Conservation (phyloP, 768 basidiomycete genomes). For the Tylopilus balloui region DNA sequence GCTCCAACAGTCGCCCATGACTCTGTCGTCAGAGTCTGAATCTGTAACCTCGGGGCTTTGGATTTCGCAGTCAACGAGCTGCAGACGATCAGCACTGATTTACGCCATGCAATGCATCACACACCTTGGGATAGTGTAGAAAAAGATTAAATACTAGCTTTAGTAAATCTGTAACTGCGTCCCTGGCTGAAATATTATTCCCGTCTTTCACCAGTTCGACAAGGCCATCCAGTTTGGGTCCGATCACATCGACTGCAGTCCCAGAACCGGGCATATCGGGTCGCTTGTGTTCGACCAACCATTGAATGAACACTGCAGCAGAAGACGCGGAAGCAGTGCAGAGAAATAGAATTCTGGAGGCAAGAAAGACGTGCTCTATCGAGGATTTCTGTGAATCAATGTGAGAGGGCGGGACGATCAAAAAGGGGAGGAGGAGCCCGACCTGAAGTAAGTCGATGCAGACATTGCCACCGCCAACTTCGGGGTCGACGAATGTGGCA, state of each 20-base stretch:
- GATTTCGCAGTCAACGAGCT: constrained; percentile 44
- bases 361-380: constrained; percentile 66
- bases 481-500: constrained; percentile 47
- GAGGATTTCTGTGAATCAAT: constrained; percentile 49
- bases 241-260: constrained; percentile 61
- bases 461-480: constrained; percentile 60
- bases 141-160: constrained; percentile 84
- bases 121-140: constrained; percentile 74
- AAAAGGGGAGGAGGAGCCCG: constrained; percentile 14
- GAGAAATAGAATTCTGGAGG: constrained; percentile 74
- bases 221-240: constrained; percentile 56
- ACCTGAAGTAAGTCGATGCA: constrained; percentile 60
- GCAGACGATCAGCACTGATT: background rate
- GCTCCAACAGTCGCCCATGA: constrained; percentile 76
- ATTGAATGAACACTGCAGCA: constrained; percentile 44
- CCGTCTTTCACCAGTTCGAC: constrained; percentile 45
- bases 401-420: constrained; percentile 3
- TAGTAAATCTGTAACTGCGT: constrained; percentile 78
- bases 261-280: constrained; percentile 36
- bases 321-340: constrained; percentile 51
- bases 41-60: constrained; percentile 27
- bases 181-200: constrained; percentile 39
- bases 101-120: background rate
- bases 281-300: constrained; percentile 63
- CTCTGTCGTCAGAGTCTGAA: constrained; percentile 33